Percentiles rank a stretch among this genome's conserved stretches.
These are phyloP conservation scores for Truncatella angustata DNA, from an alignment of 2,329 filamentous ascomycete genomes.

Conservation along the genomic window DNA sequence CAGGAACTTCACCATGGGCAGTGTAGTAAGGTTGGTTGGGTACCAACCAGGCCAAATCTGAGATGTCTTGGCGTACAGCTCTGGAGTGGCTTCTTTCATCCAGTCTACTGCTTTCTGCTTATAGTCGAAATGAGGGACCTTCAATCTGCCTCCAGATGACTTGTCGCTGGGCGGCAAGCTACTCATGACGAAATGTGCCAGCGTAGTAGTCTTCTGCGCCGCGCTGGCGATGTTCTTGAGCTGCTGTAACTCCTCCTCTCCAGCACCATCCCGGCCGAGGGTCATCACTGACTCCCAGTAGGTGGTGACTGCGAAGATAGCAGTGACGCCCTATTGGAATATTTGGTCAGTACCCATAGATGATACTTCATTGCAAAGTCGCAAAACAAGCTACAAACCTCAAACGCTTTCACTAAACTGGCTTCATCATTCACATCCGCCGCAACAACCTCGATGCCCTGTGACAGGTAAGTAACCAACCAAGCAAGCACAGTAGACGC, in stretches of 20 bases:
- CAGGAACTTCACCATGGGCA: background rate
- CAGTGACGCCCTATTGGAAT: constrained; percentile 20
- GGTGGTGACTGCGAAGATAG: constrained; percentile 29
- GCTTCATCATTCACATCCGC: constrained; percentile 18
- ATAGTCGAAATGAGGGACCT: constrained; percentile 21
- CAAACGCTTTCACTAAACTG: constrained; percentile 18
- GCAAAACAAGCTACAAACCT: background rate
- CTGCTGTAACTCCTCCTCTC: constrained; percentile 17
- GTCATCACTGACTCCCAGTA: constrained; percentile 21
- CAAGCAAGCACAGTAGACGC: background rate
- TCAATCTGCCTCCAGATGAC: constrained; percentile 13
- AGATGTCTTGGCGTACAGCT: constrained; percentile 18
- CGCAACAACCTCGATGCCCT: constrained; percentile 21
- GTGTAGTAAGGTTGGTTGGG: constrained; percentile 11
- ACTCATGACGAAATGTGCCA: constrained; percentile 22
- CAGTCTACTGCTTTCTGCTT: constrained; percentile 18
- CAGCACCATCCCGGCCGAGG: constrained; percentile 11
- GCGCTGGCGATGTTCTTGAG: constrained; percentile 20
- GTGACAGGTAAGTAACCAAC: background rate
- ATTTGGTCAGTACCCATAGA: background rate
- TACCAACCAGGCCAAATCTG: constrained; percentile 19
- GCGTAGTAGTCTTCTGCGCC: constrained; percentile 10
- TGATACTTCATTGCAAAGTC: background rate
- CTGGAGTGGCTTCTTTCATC: constrained; percentile 14
- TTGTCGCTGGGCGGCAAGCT: constrained; percentile 16